phyloP scores from a whole-genome alignment of 2,329 filamentous ascomycete species.

The Apiospora marii region DNA sequence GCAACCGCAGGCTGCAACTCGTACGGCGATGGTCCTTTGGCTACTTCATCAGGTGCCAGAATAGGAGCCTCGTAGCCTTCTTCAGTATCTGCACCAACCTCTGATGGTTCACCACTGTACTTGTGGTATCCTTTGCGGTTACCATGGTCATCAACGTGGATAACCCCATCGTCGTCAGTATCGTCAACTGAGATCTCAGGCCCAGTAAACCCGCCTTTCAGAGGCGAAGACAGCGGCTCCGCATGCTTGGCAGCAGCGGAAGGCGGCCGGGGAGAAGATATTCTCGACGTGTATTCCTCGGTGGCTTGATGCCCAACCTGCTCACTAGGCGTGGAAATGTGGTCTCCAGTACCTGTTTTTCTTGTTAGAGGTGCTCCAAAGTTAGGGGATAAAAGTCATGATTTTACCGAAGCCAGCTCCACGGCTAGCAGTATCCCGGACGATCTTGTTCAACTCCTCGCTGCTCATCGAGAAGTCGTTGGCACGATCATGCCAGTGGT shows the following conservation, averaged over 20 bases:
- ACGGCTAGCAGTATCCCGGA: slow-evolving; percentile 72
- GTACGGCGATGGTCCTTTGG: slow-evolving; percentile 73
- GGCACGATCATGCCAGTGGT: slow-evolving; percentile 61
- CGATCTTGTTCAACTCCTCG: slow-evolving; percentile 89
- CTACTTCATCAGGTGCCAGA: slow-evolving; percentile 85
- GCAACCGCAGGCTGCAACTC: slow-evolving; percentile 82
- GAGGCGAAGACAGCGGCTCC: slow-evolving; percentile 40
- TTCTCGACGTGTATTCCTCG: slow-evolving; percentile 82
- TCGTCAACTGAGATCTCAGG: slow-evolving; percentile 37
- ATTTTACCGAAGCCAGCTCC: slow-evolving; percentile 60
- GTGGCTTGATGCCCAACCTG: slow-evolving; percentile 88
- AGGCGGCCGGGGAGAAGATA: slow-evolving; percentile 70
- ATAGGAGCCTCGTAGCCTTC: slow-evolving; percentile 78
- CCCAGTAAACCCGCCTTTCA: slow-evolving; percentile 39
- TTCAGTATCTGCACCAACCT: slow-evolving; percentile 62
- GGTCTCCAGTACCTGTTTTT: slow-evolving; percentile 66
- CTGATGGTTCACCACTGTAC: slow-evolving; percentile 54
- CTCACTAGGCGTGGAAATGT: slow-evolving; percentile 82
- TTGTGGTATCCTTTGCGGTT: slow-evolving; percentile 53
- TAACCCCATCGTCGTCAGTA: slow-evolving; percentile 63
- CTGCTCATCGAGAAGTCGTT: slow-evolving; percentile 86
- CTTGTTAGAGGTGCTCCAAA: slow-evolving; percentile 44
- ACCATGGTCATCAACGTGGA: slow-evolving; percentile 78
- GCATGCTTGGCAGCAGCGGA: slow-evolving; percentile 51
- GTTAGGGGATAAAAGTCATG: slow-evolving; percentile 31